Evolutionary conservation across 352 stramenopile genomes (phyloP), one percentile per base, ranked within the genome.

Genomic region (Globisporangium spinosum): DNA sequence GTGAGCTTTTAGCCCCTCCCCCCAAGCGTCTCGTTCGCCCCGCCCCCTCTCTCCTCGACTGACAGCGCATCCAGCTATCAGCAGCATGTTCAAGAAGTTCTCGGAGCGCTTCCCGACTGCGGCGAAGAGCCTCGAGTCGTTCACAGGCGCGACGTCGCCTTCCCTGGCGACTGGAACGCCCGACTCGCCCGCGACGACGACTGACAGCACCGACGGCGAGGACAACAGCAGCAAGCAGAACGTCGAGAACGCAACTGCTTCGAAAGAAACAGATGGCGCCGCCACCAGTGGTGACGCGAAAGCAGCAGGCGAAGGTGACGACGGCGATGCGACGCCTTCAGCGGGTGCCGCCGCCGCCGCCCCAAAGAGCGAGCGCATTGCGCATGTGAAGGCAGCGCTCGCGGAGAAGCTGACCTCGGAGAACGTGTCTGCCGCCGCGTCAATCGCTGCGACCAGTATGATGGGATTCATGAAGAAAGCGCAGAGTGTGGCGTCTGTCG

Each of bases 401-500:
- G 67, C 70, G 17, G 82, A 93, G 62, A 82, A 78, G 63, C 85
- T 93, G 71, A 92, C 87, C 62, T 82, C 83, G 0, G 86, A 92
- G 64, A 80, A 79, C 0, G 73, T 92, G 20, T 90, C 84, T 3
- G 80, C 85, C 3, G 83, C 82, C 0, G 82, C 82, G 25, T 79
- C 82, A n/a, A 76, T 87, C 54, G 81, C 81, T 4, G 82, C 85
- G 7, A 85, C 81, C 12, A 89, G 81, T 45, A 88, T 95, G 83
- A 79, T 92, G 69, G 82, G 81, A 7, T 89, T 95, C 34, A 90
- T 95, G 79, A 90, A 92, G 70, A 93, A 93, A 63, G 87, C 87
- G 47, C 87, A 95, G 66, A 89, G 75, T 38, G 87, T 83, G 7
- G 87, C 87, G 49, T 76, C 75, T 3, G 79, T 89, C 0, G 87